phyloP scores from a whole-genome alignment of 768 basidiomycete genomes.

The Butyriboletus loyo region DNA sequence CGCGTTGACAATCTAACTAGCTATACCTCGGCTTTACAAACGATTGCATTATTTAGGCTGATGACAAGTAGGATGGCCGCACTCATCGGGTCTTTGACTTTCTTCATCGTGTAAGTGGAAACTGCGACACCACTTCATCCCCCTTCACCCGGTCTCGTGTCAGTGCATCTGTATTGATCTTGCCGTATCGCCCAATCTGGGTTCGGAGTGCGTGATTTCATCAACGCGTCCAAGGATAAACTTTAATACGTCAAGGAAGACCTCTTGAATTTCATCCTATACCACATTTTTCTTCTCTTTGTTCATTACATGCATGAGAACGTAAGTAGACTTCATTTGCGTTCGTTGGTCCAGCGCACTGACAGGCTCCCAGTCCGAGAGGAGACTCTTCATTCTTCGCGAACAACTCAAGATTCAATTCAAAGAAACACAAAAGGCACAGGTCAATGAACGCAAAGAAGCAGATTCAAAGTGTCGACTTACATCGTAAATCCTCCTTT shows the following conservation, averaged over 20 bases:
- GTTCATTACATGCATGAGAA: slow-evolving; percentile 66
- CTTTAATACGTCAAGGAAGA: slow-evolving; percentile 34
- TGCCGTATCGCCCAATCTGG: slow-evolving; percentile 39
- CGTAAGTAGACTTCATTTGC: slow-evolving; percentile 31
- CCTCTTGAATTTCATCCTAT: slow-evolving; percentile 71
- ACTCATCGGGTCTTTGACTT: slow-evolving; percentile 51
- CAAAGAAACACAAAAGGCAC: slow-evolving; percentile 66
- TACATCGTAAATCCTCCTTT: slow-evolving; percentile 59
- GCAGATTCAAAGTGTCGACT: slow-evolving; percentile 80
- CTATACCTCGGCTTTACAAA: slow-evolving; percentile 41
- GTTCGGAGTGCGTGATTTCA: slow-evolving; percentile 34
- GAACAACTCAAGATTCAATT: slow-evolving; percentile 76
- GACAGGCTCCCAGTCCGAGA: slow-evolving; percentile 38
- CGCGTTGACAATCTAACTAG: slow-evolving; percentile 11
- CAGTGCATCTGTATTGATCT: slow-evolving; percentile 35
- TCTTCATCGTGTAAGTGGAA: slow-evolving; percentile 50
- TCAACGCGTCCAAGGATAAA: neutral
- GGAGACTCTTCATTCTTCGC: slow-evolving; percentile 64
- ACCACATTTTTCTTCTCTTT: slow-evolving; percentile 78
- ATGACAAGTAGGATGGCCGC: slow-evolving; percentile 67
- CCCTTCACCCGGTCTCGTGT: slow-evolving; percentile 12
- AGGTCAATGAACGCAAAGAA: slow-evolving; percentile 69
- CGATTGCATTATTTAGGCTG: slow-evolving; percentile 69
- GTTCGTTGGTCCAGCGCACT: neutral
- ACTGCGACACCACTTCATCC: slow-evolving; percentile 3